Evolutionary conservation across 2,329 filamentous ascomycete species (phyloP).

Genomic region (Penicillium frequentans): DNA sequence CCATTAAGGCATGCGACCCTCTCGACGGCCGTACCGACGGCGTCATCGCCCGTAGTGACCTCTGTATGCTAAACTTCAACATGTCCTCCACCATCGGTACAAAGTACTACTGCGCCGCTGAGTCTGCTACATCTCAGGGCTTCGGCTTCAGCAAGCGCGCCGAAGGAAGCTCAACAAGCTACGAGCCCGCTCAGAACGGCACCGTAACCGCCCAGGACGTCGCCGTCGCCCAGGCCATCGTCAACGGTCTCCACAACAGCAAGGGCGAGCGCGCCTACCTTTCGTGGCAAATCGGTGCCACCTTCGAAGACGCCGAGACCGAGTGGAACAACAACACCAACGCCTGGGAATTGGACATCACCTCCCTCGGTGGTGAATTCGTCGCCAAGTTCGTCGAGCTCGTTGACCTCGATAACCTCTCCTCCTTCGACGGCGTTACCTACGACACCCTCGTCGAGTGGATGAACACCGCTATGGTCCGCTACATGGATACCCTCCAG

Average conservation of each 20-base stretch:
- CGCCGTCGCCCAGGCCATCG: constrained; percentile 36
- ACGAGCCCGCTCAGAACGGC: constrained; percentile 32
- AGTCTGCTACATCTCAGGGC: constrained; percentile 26
- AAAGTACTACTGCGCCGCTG: constrained; percentile 46
- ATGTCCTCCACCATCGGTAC: constrained; percentile 49
- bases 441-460: constrained; percentile 59
- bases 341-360: constrained; percentile 32
- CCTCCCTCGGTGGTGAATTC: constrained; percentile 41
- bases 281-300: constrained; percentile 26
- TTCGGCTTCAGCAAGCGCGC: constrained; percentile 30
- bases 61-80: constrained; percentile 51
- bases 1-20: constrained; percentile 56
- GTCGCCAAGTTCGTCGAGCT: constrained; percentile 32
- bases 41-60: constrained; percentile 52
- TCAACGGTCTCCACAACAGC: constrained; percentile 42
- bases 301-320: constrained; percentile 22
- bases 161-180: constrained; percentile 17
- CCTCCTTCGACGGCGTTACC: constrained; percentile 49
- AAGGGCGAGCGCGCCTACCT: constrained; percentile 45
- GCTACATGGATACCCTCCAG: constrained; percentile 54
- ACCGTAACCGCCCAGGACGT: constrained; percentile 29
- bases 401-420: constrained; percentile 39
- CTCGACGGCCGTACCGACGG: constrained; percentile 58
- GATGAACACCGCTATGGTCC: constrained; percentile 52
- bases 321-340: constrained; percentile 26